Conservation (phyloP, 2,329 filamentous ascomycete species). For the Clarireedia homoeocarpa region DNA sequence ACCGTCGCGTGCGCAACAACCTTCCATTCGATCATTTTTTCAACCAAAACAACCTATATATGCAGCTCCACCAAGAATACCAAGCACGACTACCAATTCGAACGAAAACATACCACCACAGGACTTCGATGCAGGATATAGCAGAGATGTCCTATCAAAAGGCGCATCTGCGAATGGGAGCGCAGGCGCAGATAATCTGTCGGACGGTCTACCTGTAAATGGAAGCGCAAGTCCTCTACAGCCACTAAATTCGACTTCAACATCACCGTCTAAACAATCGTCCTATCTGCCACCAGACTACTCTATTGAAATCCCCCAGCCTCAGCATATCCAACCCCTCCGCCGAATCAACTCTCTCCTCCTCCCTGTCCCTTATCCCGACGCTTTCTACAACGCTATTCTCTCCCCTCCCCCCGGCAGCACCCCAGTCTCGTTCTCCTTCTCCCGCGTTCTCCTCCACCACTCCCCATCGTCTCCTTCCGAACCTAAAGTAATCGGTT, state of each 20-base stretch:
- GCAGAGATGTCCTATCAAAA: too few relatives aligned
- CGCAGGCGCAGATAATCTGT: too few relatives aligned
- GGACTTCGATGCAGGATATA: too few relatives aligned
- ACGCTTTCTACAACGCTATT: conserved; percentile 53
- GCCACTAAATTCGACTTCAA: not conserved
- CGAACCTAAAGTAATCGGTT: conserved; percentile 46
- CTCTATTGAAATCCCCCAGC: conserved; percentile 42
- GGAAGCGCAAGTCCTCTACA: conserved; percentile 12
- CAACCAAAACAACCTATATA: conserved; percentile 40
- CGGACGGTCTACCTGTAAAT: not conserved
- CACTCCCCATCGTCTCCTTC: conserved; percentile 30
- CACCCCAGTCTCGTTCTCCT: conserved; percentile 24
- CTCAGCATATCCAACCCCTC: conserved; percentile 47
- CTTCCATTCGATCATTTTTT: conserved; percentile 58
- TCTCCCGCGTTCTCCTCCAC: conserved; percentile 43
- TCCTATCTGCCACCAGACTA: conserved; percentile 37
- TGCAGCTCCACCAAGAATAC: conserved; percentile 32
- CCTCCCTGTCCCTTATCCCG: conserved; percentile 55
- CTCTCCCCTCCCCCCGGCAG: conserved; percentile 40
- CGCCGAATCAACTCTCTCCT: conserved; percentile 58
- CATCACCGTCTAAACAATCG: conserved; percentile 16
- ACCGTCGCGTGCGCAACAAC: conserved; percentile 31
- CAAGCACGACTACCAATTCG: not conserved
- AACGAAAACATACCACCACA: not conserved
- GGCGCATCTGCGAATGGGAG: too few relatives aligned